A percentile compares a stretch with the other conserved stretches of the same genome.
Evolutionary conservation across 2,329 filamentous ascomycete species (phyloP).

Genomic region (Xylaria sp.): DNA sequence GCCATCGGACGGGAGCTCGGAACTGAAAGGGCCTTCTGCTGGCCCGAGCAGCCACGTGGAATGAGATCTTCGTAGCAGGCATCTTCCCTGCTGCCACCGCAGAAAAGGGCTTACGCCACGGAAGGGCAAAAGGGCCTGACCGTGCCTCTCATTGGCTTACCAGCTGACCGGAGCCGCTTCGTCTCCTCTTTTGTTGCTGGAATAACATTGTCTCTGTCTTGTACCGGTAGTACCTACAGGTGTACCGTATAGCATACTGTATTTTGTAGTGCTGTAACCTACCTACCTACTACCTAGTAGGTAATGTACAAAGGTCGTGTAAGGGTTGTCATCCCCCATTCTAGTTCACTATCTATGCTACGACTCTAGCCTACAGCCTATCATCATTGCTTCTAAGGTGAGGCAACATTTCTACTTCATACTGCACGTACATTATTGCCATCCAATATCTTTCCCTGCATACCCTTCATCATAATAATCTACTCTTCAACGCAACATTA

Average conservation of each 20-base stretch:
- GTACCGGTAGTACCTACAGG: not conserved
- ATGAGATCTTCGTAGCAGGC: constrained; percentile 44
- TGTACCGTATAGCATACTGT: constrained; percentile 1
- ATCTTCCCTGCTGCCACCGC: constrained; percentile 44
- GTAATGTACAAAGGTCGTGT: no score
- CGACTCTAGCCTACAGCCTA: not conserved
- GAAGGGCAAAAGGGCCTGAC: constrained; percentile 36
- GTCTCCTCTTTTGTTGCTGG: constrained; percentile 14
- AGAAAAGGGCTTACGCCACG: constrained; percentile 44
- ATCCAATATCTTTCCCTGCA: constrained; percentile 11
- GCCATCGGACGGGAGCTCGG: constrained; percentile 32
- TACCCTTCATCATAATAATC: constrained; percentile 7
- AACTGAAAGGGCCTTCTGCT: constrained; percentile 38
- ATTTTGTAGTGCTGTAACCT: not conserved
- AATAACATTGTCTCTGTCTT: constrained; percentile 7
- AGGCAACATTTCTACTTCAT: not conserved
- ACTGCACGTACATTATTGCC: not conserved
- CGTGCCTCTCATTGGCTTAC: constrained; percentile 30
- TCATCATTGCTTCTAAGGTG: not conserved
- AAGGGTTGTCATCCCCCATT: no score
- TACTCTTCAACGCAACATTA: constrained; percentile 3
- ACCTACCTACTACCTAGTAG: no score
- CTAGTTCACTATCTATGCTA: not conserved
- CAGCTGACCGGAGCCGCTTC: constrained; percentile 27
- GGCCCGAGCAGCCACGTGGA: constrained; percentile 50